Evolutionary conservation across 352 stramenopile species (phyloP).

Genomic region (Phytopythium vexans): DNA sequence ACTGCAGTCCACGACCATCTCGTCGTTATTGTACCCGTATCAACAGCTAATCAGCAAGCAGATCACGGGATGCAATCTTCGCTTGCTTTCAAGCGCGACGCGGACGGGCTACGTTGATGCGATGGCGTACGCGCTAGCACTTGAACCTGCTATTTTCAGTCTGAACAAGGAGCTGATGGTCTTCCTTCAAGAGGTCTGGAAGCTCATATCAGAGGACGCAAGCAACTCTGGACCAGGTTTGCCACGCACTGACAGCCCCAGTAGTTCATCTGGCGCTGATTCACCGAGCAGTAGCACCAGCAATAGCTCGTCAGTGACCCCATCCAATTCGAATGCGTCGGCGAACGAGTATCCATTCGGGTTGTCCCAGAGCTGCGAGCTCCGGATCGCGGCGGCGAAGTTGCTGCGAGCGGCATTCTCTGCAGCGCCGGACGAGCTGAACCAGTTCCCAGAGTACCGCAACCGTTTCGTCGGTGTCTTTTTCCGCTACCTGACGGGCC

Average conservation of each 20-base stretch:
- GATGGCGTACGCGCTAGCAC: conserved; percentile 73
- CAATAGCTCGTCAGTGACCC: conserved; percentile 6
- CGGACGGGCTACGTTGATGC: conserved; percentile 83
- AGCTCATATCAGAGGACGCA: conserved; percentile 74
- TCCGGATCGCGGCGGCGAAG: conserved; percentile 86
- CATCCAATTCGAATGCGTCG: conserved; percentile 36
- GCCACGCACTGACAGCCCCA: conserved; percentile 13
- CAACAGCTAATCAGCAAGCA: conserved; percentile 85
- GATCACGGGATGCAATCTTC: conserved; percentile 76
- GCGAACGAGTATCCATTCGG: conserved; percentile 87
- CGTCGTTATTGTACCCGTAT: conserved; percentile 76
- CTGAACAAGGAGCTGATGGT: conserved; percentile 84
- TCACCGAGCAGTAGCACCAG: conserved; percentile 6
- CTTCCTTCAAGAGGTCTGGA: conserved; percentile 87
- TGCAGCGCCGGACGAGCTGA: conserved; percentile 76
- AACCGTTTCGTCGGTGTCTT: conserved; percentile 87
- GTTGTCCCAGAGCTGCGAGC: conserved; percentile 71
- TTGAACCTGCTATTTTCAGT: conserved; percentile 77
- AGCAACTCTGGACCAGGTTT: conserved; percentile 4
- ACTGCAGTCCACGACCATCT: conserved; percentile 55
- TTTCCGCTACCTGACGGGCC: conserved; percentile 89
- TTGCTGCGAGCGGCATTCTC: conserved; percentile 86
- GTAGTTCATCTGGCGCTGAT: conserved; percentile 15
- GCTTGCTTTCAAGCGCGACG: conserved; percentile 60
- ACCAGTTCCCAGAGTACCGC: conserved; percentile 79